Evolutionary conservation across 1,139 yeast genomes (phyloP), one percentile per base, ranked within the genome.

Genomic region (Debaryomyces nepalensis): DNA sequence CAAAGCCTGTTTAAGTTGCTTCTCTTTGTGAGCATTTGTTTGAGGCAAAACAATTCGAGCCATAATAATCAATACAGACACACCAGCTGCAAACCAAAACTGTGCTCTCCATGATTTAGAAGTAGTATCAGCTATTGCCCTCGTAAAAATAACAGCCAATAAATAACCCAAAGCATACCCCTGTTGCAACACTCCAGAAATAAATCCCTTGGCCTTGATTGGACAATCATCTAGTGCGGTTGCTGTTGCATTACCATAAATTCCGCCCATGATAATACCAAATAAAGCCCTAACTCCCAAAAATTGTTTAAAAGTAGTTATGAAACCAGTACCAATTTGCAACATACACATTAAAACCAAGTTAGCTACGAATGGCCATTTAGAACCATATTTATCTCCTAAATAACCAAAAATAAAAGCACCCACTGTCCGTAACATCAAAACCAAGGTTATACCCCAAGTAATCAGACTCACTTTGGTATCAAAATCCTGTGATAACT

Each of bases 131-230:
- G 58, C 52, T 26, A 62, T 53, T 16, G 74, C 75, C 49, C 76
- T 58, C 49, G 65, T 68, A 57, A 71, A 71, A n/a, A 70, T 48
- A 16, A 70, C 75, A 2, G 68, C 75, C 35, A 71, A 55, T 26
- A 71, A 62, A 45, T 67, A 69, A n/a, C 77, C 77, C 26, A 70
- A 59, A 3, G 75, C 74, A 46, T 70, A 71, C 42, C 76, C 76
- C 52, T 69, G 66, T 53, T 70, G 75, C 53, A 67, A 70, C 27
- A 70, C 52, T 39, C 76, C 76, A 33, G 69, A 63, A 42, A 70
- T 46, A n/a, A 68, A 59, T 42, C 76, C 76, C 53, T 71, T 58
- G 20, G 75, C 70, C 8, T 50, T 59, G 15, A 48, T 49, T 6
- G 74, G 73, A 37, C 70, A 62, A 50, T 67, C 74, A 41, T 68